Evolutionary conservation across 352 stramenopile species (phyloP).

Genomic region (Phytopythium mirpurense): DNA sequence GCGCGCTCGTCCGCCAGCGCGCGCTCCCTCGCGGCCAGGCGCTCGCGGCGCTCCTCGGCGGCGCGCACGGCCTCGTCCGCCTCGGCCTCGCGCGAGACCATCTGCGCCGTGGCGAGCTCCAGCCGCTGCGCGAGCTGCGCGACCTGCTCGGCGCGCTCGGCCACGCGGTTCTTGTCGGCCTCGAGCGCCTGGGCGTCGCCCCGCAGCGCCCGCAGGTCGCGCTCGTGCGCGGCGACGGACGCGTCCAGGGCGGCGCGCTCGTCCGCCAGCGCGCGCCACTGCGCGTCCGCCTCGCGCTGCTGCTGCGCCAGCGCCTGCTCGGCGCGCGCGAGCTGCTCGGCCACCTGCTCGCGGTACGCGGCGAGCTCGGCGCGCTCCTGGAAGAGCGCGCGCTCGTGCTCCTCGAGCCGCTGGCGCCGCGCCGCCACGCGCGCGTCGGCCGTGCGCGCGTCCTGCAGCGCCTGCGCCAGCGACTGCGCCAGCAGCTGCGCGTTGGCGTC

Average conservation of each 20-base stretch:
- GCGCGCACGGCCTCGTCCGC: neutral
- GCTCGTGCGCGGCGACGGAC: slow-evolving; percentile 38
- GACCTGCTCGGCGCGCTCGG: slow-evolving; percentile 14
- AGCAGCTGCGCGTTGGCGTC: slow-evolving; percentile 37
- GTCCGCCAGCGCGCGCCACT: slow-evolving; percentile 11
- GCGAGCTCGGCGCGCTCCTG: slow-evolving; percentile 45
- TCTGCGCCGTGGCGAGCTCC: slow-evolving; percentile 11
- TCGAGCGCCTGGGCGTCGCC: slow-evolving; percentile 23
- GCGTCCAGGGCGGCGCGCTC: slow-evolving; percentile 38
- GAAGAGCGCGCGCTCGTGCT: slow-evolving; percentile 42
- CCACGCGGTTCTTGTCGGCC: slow-evolving; percentile 19
- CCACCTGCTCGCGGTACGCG: slow-evolving; percentile 40
- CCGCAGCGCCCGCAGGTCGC: slow-evolving; percentile 36
- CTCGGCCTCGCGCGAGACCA: slow-evolving; percentile 1
- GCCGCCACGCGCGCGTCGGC: slow-evolving; percentile 34
- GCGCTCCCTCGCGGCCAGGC: slow-evolving; percentile 1
- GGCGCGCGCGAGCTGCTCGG: slow-evolving; percentile 28
- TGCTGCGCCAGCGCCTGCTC: slow-evolving; percentile 24
- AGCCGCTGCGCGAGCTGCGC: slow-evolving; percentile 15
- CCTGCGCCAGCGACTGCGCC: slow-evolving; percentile 29
- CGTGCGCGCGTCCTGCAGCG: slow-evolving; percentile 39
- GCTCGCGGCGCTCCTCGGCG: neutral
- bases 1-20: slow-evolving; percentile 18
- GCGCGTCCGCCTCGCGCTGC: slow-evolving; percentile 22
- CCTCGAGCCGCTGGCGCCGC: slow-evolving; percentile 31